phyloP scores from a whole-genome alignment of 345 rosid genomes.

The Linum tenue region DNA sequence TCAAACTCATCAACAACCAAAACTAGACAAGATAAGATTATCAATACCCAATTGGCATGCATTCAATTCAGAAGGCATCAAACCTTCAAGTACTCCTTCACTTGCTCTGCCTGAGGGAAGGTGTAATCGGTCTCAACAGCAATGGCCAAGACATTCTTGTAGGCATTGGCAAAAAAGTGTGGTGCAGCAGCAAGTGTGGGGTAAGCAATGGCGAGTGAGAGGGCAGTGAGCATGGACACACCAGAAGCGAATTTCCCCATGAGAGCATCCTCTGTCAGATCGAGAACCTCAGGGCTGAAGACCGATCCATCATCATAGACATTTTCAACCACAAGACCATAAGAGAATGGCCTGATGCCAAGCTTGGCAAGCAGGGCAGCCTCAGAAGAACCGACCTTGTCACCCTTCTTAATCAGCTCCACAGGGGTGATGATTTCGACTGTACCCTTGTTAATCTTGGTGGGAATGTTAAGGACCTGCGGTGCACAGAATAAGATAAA shows the following conservation, averaged over 20 bases:
- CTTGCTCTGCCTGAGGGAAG: slow-evolving; percentile 18
- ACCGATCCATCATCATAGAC: slow-evolving; percentile 19
- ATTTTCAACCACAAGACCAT: slow-evolving; percentile 14
- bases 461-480: background rate
- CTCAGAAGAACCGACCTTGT: slow-evolving; percentile 24
- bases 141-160: slow-evolving; percentile 19
- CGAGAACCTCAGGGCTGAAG: slow-evolving; percentile 23
- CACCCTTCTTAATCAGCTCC: slow-evolving; percentile 21
- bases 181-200: slow-evolving; percentile 19
- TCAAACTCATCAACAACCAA: background rate
- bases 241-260: slow-evolving; percentile 15
- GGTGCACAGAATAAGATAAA: background rate
- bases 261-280: slow-evolving; percentile 22
- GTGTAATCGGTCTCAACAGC: slow-evolving; percentile 16
- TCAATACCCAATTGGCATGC: too few species aligned
- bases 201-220: slow-evolving; percentile 16
- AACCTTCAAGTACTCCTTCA: slow-evolving; percentile 19
- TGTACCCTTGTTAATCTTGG: slow-evolving; percentile 18
- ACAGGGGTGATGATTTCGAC: slow-evolving; percentile 22
- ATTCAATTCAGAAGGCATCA: background rate
- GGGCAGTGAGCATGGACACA: slow-evolving; percentile 7
- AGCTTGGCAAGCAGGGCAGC: slow-evolving; percentile 24
- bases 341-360: slow-evolving; percentile 23
- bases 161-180: slow-evolving; percentile 14
- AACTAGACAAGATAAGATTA: background rate